phyloP scores from a whole-genome alignment of 345 rosid species.

The Melastoma malabathricum region DNA sequence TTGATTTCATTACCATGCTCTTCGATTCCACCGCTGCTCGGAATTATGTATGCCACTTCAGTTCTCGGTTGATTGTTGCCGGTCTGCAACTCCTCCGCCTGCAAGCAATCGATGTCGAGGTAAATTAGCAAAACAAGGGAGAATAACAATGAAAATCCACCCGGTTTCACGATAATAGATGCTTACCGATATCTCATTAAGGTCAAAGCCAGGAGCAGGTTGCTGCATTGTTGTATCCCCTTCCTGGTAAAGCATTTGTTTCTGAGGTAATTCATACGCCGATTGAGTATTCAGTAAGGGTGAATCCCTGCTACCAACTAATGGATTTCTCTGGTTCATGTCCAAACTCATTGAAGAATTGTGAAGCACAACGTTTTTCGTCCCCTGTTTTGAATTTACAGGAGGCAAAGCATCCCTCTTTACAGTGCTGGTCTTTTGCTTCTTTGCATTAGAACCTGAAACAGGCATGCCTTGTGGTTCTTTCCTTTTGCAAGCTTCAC shows the following conservation, averaged over 20 bases:
- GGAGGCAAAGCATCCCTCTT: slow-evolving; percentile 11
- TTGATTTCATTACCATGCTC: slow-evolving; percentile 39
- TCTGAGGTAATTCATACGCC: slow-evolving; percentile 20
- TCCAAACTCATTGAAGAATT: slow-evolving; percentile 24
- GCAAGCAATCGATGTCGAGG: slow-evolving; percentile 9
- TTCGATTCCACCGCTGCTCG: slow-evolving; percentile 22
- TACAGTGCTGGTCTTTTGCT: slow-evolving; percentile 16
- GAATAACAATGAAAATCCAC: too few species aligned
- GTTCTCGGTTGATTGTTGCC: slow-evolving; percentile 17
- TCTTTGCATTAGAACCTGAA: slow-evolving; percentile 26
- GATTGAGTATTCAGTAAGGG: slow-evolving; percentile 15
- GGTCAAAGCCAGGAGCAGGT: slow-evolving; percentile 47
- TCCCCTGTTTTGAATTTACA: slow-evolving; percentile 2
- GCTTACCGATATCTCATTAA: slow-evolving; percentile 76
- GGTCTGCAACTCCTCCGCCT: slow-evolving; percentile 55
- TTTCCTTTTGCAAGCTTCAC: slow-evolving; percentile 18
- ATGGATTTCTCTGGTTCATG: slow-evolving; percentile 18
- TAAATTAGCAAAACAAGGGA: not conserved
- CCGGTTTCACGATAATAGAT: not conserved
- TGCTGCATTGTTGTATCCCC: slow-evolving; percentile 26
- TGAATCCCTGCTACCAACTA: slow-evolving; percentile 25
- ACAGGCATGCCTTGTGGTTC: slow-evolving; percentile 2
- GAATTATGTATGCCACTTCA: slow-evolving; percentile 28
- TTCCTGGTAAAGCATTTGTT: slow-evolving; percentile 19
- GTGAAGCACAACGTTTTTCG: slow-evolving; percentile 2